These are phyloP conservation scores for Elaeis oleifera DNA, from an alignment of 202 grass and related monocot genomes.

Conservation along the genomic window DNA sequence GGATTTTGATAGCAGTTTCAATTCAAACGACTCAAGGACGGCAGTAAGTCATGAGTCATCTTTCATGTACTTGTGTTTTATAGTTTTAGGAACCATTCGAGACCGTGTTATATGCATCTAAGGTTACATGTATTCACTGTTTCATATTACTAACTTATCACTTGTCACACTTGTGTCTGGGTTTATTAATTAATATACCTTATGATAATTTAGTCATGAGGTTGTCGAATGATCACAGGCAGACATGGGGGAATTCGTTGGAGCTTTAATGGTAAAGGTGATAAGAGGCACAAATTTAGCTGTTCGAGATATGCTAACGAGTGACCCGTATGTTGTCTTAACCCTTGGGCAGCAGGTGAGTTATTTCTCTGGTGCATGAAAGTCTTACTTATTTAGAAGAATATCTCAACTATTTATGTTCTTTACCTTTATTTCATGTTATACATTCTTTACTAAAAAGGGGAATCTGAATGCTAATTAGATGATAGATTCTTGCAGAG, in stretches of 20 bases:
- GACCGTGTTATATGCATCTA: too few species aligned
- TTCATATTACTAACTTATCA: not conserved
- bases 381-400: not conserved
- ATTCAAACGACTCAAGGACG: conserved; percentile 45
- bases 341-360: conserved; percentile 61
- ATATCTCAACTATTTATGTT: too few species aligned
- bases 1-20: conserved; percentile 32
- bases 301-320: conserved; percentile 81
- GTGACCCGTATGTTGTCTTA: conserved; percentile 95
- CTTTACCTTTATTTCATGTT: too few species aligned
- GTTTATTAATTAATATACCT: conserved; percentile 20
- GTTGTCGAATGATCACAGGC: conserved; percentile 47
- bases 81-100: too few species aligned
- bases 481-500: conserved; percentile 44
- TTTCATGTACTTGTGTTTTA: too few species aligned
- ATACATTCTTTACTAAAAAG: too few species aligned
- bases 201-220: conserved; percentile 26
- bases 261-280: conserved; percentile 70
- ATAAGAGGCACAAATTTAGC: conserved; percentile 78
- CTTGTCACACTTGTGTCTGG: not conserved
- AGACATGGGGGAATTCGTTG: conserved; percentile 77
- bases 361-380: conserved; percentile 17
- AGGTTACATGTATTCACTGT: too few species aligned
- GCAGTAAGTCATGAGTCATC: conserved; percentile 20
- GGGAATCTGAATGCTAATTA: conserved; percentile 6